Evolutionary conservation across 345 rosid species (phyloP), one percentile per base, ranked within the genome.

Genomic region (Hypericum perforatum): DNA sequence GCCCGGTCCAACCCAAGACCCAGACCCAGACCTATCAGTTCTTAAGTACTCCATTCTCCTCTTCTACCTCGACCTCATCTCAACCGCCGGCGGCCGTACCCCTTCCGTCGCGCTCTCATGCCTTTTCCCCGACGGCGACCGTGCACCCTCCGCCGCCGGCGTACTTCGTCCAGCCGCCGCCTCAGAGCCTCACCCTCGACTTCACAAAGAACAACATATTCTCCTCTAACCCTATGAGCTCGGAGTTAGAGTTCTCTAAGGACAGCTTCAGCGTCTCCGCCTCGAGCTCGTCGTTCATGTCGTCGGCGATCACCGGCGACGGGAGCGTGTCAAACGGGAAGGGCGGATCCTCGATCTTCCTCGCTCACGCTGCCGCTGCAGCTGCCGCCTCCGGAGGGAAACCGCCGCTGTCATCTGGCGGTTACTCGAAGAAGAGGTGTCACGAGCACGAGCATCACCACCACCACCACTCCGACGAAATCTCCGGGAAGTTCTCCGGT

Each of bases 261-360:
- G 97, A 89, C 29, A 83, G 74, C 63, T 81, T 80, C 65, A 82
- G 89, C 53, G 75, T 84, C 14, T 84, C 97, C 32, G 32, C 32
- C 0, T 67, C 95, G n/a, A 88, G 62, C 78, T 92, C 98, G 9
- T 92, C 96, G 0, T 81, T 77, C 60, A 72, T 92, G 78, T 92
- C 94, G 0, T 81, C 98, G 16, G 85, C 82, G 11, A 78, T 92
- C 0, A 92, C 96, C 38, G 96, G 96, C 9, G 98, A 92, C 62
- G 94, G 95, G 0, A 92, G 98, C 64, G 86, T 92, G 44, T 88
- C 96, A 0, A 85, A 88, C 57, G 95, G 96, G 2, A 85, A 76
- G 69, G 79, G 57, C 13, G 90, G 90, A 3, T 66, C 88, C 3
- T 78, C 86, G 57, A 59, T 87, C 45, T 84, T 87, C 53, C 59